Conservation (phyloP, 768 basidiomycete species). For the Lactifluus hygrophoroides region DNA sequence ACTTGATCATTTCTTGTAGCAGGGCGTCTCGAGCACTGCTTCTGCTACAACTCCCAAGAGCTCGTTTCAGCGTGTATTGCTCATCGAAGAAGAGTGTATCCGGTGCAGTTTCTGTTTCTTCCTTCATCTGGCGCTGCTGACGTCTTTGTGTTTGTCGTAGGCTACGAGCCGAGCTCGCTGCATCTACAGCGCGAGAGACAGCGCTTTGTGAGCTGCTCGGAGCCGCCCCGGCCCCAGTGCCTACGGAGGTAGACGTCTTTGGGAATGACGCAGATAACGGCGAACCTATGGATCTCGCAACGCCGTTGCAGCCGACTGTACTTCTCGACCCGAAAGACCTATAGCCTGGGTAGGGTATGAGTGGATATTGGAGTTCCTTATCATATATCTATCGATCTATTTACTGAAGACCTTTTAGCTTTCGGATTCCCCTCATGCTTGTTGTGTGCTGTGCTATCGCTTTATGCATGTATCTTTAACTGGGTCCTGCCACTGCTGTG, state of each 20-base stretch:
- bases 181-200: conserved; percentile 8
- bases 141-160: not conserved
- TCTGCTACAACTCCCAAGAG: not conserved
- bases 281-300: conserved; percentile 20
- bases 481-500: not conserved
- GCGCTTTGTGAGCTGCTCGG: conserved; percentile 11
- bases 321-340: conserved; percentile 4
- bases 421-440: not conserved
- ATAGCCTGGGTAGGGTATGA: not conserved
- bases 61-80: conserved; percentile 9
- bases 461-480: conserved; percentile 5
- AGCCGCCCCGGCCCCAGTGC: not conserved
- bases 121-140: not conserved
- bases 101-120: not conserved
- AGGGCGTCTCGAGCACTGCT: not conserved
- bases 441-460: not conserved
- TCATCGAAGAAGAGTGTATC: conserved; percentile 21
- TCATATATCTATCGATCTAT: not conserved
- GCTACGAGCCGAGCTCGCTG: conserved; percentile 17
- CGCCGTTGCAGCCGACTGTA: conserved; percentile 18
- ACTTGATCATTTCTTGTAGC: not conserved
- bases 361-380: not conserved
- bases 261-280: conserved; percentile 5
- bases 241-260: conserved; percentile 4
- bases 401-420: not conserved